Conservation (phyloP, 2,329 filamentous ascomycete species). For the Ilyonectria destructans region DNA sequence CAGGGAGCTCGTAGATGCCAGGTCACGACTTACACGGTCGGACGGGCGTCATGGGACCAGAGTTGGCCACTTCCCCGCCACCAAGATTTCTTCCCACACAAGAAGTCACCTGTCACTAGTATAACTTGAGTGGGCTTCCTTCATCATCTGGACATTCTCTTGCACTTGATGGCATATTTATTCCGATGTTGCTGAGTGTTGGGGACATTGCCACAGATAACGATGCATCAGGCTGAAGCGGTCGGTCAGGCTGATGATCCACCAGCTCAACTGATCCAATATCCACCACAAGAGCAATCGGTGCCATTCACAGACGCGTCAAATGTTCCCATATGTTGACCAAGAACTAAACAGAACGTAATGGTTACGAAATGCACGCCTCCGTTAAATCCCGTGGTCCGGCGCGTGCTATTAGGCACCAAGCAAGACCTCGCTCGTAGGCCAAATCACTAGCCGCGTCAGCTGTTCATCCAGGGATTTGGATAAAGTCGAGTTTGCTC, state of each 20-base stretch:
- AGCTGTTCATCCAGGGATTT: no score
- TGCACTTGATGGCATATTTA: not conserved
- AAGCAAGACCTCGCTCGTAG: no score
- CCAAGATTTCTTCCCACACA: slow-evolving; percentile 4
- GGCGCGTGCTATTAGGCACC: not conserved
- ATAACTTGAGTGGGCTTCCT: not conserved
- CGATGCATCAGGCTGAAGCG: slow-evolving; percentile 10
- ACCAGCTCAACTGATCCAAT: not conserved
- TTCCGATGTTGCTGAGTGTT: slow-evolving; percentile 10
- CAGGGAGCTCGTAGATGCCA: slow-evolving; percentile 25
- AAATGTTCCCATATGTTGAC: not conserved
- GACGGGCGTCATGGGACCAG: slow-evolving; percentile 43
- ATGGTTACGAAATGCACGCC: not conserved
- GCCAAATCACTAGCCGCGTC: not conserved
- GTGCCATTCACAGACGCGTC: not conserved
- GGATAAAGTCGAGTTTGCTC: not conserved
- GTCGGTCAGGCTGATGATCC: slow-evolving; percentile 19
- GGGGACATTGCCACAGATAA: slow-evolving; percentile 2
- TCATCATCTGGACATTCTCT: not conserved
- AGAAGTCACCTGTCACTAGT: not conserved
- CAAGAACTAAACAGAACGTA: no score
- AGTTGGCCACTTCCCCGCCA: slow-evolving; percentile 19
- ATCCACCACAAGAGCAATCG: not conserved
- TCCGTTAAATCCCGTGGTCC: not conserved
- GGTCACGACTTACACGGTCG: slow-evolving; percentile 49